Evolutionary conservation across 2,329 filamentous ascomycete species (phyloP).

Genomic region (Hawksworthiomyces lignivorus): DNA sequence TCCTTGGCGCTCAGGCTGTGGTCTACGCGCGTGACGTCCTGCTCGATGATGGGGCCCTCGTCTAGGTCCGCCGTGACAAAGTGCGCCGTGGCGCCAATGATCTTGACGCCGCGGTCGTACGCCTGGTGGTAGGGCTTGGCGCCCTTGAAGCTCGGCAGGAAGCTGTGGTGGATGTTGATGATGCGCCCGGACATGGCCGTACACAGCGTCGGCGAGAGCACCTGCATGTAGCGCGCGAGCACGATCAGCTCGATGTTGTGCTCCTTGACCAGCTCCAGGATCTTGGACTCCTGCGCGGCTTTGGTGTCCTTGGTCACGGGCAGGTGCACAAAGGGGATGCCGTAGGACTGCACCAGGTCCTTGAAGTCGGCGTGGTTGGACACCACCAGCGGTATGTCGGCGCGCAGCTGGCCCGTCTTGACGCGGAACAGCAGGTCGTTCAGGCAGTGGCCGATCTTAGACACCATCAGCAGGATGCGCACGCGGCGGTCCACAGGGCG

Average conservation of each 20-base stretch:
- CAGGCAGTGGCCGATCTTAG: constrained; percentile 74
- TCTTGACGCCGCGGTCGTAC: constrained; percentile 79
- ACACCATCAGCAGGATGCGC: constrained; percentile 79
- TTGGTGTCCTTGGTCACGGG: constrained; percentile 76
- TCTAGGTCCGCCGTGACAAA: constrained; percentile 81
- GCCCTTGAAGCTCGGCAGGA: constrained; percentile 81
- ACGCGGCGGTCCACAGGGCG: constrained; percentile 62
- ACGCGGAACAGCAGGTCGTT: constrained; percentile 66
- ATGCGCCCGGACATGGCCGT: constrained; percentile 74
- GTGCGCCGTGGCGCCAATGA: constrained; percentile 78
- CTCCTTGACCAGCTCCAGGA: constrained; percentile 62
- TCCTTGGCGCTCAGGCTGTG: constrained; percentile 70
- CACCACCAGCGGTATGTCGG: constrained; percentile 70
- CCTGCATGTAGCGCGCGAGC: constrained; percentile 81
- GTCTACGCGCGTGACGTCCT: constrained; percentile 69
- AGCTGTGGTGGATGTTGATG: constrained; percentile 88
- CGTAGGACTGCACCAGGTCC: constrained; percentile 62
- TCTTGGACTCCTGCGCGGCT: constrained; percentile 59
- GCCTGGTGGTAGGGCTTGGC: constrained; percentile 85
- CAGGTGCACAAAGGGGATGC: constrained; percentile 72
- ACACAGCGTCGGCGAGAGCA: constrained; percentile 67
- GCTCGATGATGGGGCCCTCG: constrained; percentile 83
- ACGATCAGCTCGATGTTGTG: constrained; percentile 72
- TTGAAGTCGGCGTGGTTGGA: constrained; percentile 75
- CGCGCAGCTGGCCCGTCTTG: constrained; percentile 55